Evolutionary conservation across 495 filamentous ascomycete species (phyloP).

Genomic region (Hypoxylon intermedium): DNA sequence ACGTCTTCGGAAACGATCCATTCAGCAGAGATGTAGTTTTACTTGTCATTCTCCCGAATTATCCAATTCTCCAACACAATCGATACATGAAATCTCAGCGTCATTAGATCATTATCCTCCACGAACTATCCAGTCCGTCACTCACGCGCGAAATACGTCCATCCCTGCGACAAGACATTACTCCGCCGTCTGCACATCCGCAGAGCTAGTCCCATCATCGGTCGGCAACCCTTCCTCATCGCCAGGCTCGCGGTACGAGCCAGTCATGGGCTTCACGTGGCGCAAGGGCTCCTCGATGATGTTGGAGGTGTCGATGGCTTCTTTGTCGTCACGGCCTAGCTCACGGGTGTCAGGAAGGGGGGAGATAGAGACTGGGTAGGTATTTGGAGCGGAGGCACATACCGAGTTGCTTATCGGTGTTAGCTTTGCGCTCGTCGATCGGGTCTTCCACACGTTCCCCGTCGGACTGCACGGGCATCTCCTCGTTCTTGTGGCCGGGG

Average conservation of each 20-base stretch:
- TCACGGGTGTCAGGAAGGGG: not conserved
- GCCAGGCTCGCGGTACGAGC: conserved; percentile 42
- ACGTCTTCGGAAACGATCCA: no score
- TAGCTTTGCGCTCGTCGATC: conserved; percentile 51
- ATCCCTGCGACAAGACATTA: not conserved
- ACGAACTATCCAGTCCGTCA: not conserved
- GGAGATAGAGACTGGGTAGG: not conserved
- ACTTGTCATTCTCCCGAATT: not conserved
- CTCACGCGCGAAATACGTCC: not conserved
- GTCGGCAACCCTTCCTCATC: conserved; percentile 40
- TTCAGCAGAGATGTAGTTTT: no score
- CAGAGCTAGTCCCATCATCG: conserved; percentile 11
- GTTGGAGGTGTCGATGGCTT: conserved; percentile 48
- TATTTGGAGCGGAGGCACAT: conserved; percentile 24
- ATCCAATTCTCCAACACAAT: not conserved
- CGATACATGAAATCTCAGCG: not conserved
- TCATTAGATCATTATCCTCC: not conserved
- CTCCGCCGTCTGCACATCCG: conserved; percentile 9
- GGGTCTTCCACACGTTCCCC: conserved; percentile 56
- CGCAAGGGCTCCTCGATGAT: conserved; percentile 44
- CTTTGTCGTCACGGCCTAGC: conserved; percentile 44
- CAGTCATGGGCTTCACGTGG: conserved; percentile 37
- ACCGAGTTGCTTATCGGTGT: conserved; percentile 62
- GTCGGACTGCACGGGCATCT: conserved; percentile 62
- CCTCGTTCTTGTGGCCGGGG: conserved; percentile 43